Evolutionary conservation across 768 basidiomycete species (phyloP), one percentile per base, ranked within the genome.

Genomic region (Trametes coccinea): DNA sequence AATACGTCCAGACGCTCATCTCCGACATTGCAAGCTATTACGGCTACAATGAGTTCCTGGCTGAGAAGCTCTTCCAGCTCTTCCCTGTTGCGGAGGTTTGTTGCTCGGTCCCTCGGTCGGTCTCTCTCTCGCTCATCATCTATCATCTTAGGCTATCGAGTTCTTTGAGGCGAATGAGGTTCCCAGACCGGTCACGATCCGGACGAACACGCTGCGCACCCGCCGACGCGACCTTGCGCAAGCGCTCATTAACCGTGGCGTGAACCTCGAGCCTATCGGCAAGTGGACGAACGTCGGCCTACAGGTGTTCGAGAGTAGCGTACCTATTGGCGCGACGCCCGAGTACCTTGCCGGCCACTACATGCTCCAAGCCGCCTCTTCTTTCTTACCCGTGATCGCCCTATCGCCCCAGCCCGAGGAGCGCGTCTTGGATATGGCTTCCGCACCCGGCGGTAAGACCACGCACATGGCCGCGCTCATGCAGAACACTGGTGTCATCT

Each of bases 261-360:
- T 98, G 63, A 97, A 93, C 71, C 84, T 99, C 56, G 96, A 98
- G 72, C 95, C 97, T 22, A 95, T 99, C 66, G 97, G 96, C 33
- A 98, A 98, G 77, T 98, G 97, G 97, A 93, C 93, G 31, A 98
- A 98, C 71, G 95, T 98, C 64, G 97, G 97, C 14, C 82, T 99
- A n/a, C 97, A 98, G 74, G 90, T 99, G 3, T 98, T 98, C 72
- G 96, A 98, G 77, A 93, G 91, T 65, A 88, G 84, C 62, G 95
- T 99, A 2, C 97, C 97, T 0, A 93, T 99, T 63, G 96, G 92
- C 73, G 97, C 97, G 5, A 98, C 97, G 2, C 97, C 97, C 10
- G 97, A 99, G 77, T 99, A 99, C 76, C 86, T 99, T 41, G 95
- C 97, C 0, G 97, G 97, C 2, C 95, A 99, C 73, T 99, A 99